Evolutionary conservation across 2,329 filamentous ascomycete genomes (phyloP), one percentile per base, ranked within the genome.

Genomic region (Onygenales sp.): DNA sequence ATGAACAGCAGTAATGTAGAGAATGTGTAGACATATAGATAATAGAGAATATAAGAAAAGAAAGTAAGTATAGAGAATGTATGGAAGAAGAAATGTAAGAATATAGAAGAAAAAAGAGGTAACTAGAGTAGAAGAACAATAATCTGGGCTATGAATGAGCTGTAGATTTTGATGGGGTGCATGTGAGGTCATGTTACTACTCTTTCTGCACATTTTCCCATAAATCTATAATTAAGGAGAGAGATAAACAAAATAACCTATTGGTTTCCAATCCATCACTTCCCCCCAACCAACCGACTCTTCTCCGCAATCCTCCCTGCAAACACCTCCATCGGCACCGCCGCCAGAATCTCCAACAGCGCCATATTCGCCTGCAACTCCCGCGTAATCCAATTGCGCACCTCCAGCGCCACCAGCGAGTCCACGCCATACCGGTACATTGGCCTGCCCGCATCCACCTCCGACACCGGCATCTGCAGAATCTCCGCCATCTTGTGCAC

Each of bases 361-460:
- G 53, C 7, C 6, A 55, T 33, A n/a, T 56, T 43, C 7, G 54
- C 52, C 11, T 42, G 31, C n/a, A 42, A 3, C 14, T 39, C 27
- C 32, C 21, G 14, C 2, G 17, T 21, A 3, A 56, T 21, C 54
- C 42, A 49, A 40, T 56, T 57, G 8, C 55, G 49, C 33, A 57
- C 14, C 43, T 57, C 55, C 17, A 56, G 34, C 37, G 49, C 55
- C 11, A 57, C 36, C 4, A 57, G 44, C 31, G 55, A 57, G 46
- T 57, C 55, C 4, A 57, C 49, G 4, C 55, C 55, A 17, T 56
- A 50, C 13, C 21, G 13, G 27, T 14, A n/a, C n/a, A 56, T 13
- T 4, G 53, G 36, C 53, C 17, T 36, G 11, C 5, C 9, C 14
- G 42, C 11, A 48, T 54, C 52, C 14, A 55, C 40, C 14, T 55